Evolutionary conservation across 2,329 filamentous ascomycete species (phyloP).

Genomic region (Sporothrix protearum): DNA sequence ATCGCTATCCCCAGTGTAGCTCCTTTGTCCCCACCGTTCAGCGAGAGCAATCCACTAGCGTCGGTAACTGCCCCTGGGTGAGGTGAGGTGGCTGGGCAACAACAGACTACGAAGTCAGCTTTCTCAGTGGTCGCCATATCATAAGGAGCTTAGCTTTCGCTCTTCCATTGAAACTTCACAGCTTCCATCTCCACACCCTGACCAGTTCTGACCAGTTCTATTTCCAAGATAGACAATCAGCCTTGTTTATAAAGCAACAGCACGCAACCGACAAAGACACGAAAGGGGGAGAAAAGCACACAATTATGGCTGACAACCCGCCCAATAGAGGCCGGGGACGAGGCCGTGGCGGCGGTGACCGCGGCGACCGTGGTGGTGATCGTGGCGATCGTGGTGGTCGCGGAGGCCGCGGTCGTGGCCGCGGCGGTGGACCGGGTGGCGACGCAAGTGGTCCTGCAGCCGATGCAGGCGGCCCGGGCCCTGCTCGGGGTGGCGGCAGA

Average conservation of each 20-base stretch:
- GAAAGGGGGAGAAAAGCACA: neutral
- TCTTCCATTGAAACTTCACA: neutral
- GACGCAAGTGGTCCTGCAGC: neutral
- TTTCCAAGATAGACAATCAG: neutral
- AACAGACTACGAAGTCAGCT: neutral
- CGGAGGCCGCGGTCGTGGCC: constrained; percentile 8
- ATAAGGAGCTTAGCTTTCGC: neutral
- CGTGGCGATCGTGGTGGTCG: constrained; percentile 17
- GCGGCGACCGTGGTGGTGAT: constrained; percentile 10
- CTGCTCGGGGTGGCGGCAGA: constrained; percentile 7
- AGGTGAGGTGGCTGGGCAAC: neutral
- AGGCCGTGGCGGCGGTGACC: constrained; percentile 20
- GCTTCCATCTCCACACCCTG: neutral
- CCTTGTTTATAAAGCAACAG: neutral
- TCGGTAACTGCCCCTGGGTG: neutral
- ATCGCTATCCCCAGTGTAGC: neutral
- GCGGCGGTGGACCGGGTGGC: constrained; percentile 23
- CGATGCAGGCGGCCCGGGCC: neutral
- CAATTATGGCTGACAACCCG: constrained; percentile 18
- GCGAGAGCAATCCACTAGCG: neutral
- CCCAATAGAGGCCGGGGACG: constrained; percentile 17
- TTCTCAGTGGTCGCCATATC: neutral
- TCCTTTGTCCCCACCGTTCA: neutral
- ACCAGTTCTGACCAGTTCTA: too few species aligned
- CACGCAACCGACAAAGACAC: neutral